Conservation (phyloP, 345 rosid species). For the Passiflora organensis region DNA sequence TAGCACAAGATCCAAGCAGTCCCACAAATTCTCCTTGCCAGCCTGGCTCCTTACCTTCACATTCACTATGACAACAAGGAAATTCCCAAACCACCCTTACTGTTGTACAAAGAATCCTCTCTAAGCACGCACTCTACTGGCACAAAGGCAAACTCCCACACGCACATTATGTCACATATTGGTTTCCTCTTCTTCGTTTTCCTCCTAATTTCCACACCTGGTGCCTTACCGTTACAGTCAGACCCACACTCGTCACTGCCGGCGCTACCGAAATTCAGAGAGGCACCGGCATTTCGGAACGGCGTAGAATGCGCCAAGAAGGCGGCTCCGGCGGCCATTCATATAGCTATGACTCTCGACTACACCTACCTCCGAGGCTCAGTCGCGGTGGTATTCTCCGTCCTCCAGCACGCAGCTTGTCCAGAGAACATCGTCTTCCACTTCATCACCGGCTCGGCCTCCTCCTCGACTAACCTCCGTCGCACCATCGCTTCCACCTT, state of each 20-base stretch:
- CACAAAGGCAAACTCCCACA: too few relatives aligned
- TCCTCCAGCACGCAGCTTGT: constrained; percentile 76
- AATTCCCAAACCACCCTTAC: neutral
- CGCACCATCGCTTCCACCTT: constrained; percentile 57
- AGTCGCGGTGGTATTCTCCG: constrained; percentile 74
- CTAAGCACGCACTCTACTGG: neutral
- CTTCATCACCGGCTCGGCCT: constrained; percentile 52
- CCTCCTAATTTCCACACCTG: constrained; percentile 5
- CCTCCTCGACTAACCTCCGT: constrained; percentile 45
- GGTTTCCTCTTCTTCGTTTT: constrained; percentile 1
- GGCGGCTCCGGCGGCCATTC: constrained; percentile 32
- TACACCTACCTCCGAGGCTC: constrained; percentile 84
- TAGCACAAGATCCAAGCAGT: constrained; percentile 7
- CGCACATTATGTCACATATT: neutral
- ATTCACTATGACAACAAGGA: neutral
- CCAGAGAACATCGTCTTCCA: constrained; percentile 87
- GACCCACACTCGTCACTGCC: neutral
- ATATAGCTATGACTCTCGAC: constrained; percentile 86
- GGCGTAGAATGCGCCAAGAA: constrained; percentile 43
- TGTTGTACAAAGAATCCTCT: too few relatives aligned
- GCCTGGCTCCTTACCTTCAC: constrained; percentile 28
- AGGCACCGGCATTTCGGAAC: constrained; percentile 74
- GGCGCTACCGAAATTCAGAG: constrained; percentile 43
- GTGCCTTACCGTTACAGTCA: neutral
- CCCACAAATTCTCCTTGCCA: constrained; percentile 20